These are phyloP conservation scores for Colletotrichum cuscutae DNA, from an alignment of 2,329 filamentous ascomycete species.

Conservation along the genomic window DNA sequence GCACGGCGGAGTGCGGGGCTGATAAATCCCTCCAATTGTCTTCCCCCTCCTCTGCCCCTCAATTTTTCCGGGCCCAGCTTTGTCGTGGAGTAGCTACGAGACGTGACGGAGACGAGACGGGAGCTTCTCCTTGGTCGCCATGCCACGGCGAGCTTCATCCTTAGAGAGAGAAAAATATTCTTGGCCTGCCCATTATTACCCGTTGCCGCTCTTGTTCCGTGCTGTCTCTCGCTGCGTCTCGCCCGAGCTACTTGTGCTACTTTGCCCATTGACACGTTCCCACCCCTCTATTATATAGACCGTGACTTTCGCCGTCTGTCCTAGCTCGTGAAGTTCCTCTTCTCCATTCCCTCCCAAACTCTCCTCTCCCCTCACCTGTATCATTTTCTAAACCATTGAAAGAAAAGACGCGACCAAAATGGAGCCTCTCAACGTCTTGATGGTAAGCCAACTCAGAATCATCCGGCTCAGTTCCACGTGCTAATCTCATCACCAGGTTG, in stretches of 20 bases:
- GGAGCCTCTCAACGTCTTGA: slow-evolving; percentile 74
- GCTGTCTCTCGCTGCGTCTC: slow-evolving; percentile 14
- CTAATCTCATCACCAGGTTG: slow-evolving; percentile 64
- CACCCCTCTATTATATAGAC: slow-evolving; percentile 25
- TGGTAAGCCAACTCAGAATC: slow-evolving; percentile 58
- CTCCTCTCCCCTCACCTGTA: slow-evolving; percentile 2
- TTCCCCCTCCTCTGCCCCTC: slow-evolving; percentile 44
- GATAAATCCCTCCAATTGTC: slow-evolving; percentile 38
- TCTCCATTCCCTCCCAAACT: neutral
- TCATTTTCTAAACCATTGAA: slow-evolving; percentile 21
- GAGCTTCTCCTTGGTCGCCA: slow-evolving; percentile 12
- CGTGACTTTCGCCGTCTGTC: neutral
- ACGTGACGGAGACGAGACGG: slow-evolving; percentile 7
- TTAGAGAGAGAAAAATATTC: neutral
- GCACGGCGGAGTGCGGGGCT: slow-evolving; percentile 31
- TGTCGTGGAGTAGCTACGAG: slow-evolving; percentile 7
- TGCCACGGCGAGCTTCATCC: slow-evolving; percentile 25
- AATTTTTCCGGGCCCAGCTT: slow-evolving; percentile 47
- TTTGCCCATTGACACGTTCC: slow-evolving; percentile 4
- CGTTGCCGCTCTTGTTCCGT: slow-evolving; percentile 2
- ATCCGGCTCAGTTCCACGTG: slow-evolving; percentile 15
- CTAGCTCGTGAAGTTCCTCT: neutral
- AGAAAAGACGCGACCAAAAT: slow-evolving; percentile 46
- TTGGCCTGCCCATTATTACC: neutral
- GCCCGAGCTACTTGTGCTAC: slow-evolving; percentile 9